phyloP scores from a whole-genome alignment of 192 early-diverging fungal genomes.

The Backusella tuberculispora region DNA sequence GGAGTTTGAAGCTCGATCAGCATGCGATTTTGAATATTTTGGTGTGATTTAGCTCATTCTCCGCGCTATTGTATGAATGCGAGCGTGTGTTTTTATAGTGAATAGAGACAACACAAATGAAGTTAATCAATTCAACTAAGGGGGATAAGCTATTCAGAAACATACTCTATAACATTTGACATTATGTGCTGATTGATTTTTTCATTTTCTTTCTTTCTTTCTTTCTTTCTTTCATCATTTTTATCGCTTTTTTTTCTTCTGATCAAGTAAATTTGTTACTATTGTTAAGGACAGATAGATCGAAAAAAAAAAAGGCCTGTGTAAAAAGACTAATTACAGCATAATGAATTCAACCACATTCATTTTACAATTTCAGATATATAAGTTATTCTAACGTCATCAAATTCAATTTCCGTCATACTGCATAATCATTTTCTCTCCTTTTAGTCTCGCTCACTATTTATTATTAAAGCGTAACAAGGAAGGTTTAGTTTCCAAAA shows the following conservation, averaged over 20 bases:
- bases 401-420: neutral
- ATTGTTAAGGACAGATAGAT: neutral
- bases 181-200: too few species aligned
- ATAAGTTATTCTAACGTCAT: neutral
- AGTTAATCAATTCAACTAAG: neutral
- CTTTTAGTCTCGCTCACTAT: neutral
- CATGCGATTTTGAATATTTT: neutral
- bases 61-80: neutral
- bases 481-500: neutral
- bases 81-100: too few species aligned
- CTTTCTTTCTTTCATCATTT: too few species aligned
- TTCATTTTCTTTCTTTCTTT: too few species aligned
- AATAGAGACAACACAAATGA: neutral
- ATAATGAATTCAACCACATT: slow-evolving; percentile 7
- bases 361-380: too few species aligned
- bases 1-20: neutral
- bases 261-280: neutral
- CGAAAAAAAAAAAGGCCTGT: neutral
- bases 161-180: neutral
- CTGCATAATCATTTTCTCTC: neutral
- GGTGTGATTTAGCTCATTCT: neutral
- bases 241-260: too few species aligned
- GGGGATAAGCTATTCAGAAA: neutral
- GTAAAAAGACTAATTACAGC: neutral
- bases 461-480: neutral